phyloP scores from a whole-genome alignment of 345 rosid species.

The Erucastrum elatum region DNA sequence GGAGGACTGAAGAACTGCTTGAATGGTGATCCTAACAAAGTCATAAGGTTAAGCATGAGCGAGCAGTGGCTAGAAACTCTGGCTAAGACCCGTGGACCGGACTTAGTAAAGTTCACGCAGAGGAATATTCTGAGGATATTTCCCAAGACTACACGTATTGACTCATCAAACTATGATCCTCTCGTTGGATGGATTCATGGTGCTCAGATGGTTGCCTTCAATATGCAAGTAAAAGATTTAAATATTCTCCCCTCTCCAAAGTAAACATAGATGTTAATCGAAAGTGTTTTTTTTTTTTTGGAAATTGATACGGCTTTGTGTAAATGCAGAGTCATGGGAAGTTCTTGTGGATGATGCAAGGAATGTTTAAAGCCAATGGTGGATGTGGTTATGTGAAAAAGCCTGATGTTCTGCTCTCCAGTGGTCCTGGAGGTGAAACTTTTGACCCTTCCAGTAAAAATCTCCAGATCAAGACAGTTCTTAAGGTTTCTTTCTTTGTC shows the following conservation, averaged over 20 bases:
- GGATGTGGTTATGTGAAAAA: constrained; percentile 87
- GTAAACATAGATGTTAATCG: neutral
- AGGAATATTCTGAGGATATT: constrained; percentile 70
- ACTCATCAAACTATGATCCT: constrained; percentile 87
- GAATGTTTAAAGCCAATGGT: constrained; percentile 83
- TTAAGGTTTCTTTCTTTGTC: constrained; percentile 47
- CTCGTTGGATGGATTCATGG: constrained; percentile 85
- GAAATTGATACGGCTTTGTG: neutral
- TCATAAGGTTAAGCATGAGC: constrained; percentile 66
- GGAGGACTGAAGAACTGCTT: constrained; percentile 49
- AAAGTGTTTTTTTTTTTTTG: neutral
- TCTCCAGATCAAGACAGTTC: constrained; percentile 44
- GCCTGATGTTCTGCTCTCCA: constrained; percentile 57
- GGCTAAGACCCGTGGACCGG: constrained; percentile 42
- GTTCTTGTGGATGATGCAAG: constrained; percentile 81
- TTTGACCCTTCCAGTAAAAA: constrained; percentile 53
- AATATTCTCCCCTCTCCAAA: neutral
- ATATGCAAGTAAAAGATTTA: constrained; percentile 75
- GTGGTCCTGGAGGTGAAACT: constrained; percentile 36
- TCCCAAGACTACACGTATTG: constrained; percentile 72
- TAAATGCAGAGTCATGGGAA: constrained; percentile 60
- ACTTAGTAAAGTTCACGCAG: constrained; percentile 76
- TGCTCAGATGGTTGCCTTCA: constrained; percentile 99
- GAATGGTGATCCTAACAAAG: constrained; percentile 47
- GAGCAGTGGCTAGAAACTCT: constrained; percentile 71